phyloP scores from a whole-genome alignment of 169 alveolate species.

The Eimeria necatrix region DNA sequence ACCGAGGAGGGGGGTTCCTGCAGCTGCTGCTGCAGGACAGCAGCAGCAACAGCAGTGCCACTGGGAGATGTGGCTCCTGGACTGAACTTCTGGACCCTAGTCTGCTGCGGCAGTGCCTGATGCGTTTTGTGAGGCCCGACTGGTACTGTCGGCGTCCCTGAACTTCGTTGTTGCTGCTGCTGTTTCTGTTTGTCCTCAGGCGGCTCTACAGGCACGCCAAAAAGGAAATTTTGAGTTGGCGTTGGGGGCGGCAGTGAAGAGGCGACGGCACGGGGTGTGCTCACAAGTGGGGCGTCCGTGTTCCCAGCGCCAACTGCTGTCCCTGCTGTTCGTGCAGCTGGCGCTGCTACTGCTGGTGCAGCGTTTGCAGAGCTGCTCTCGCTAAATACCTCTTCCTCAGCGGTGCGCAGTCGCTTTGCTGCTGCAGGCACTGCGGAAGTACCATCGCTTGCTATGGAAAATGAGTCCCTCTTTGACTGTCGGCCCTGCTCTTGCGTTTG shows the following conservation, averaged over 20 bases:
- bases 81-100: background rate
- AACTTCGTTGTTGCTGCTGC: constrained; percentile 30
- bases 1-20: constrained; percentile 46
- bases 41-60: constrained; percentile 22
- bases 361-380: background rate
- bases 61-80: background rate
- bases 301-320: background rate
- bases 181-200: constrained; percentile 48
- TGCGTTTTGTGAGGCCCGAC: background rate
- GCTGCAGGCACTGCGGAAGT: constrained; percentile 30
- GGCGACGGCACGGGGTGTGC: constrained; percentile 39
- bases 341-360: background rate
- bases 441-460: background rate
- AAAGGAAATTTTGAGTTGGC: constrained; percentile 32
- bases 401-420: constrained; percentile 2
- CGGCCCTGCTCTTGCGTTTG: constrained; percentile 1
- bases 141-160: background rate
- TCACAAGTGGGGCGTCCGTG: background rate
- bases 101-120: constrained; percentile 28
- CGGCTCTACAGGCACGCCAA: constrained; percentile 44
- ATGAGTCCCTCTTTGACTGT: background rate
- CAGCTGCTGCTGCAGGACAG: constrained; percentile 68
- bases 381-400: constrained; percentile 24
- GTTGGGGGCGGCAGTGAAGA: constrained; percentile 50
- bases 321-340: background rate